phyloP scores from a whole-genome alignment of 176 grass and related monocot genomes.

The Phoenix roebelenii region DNA sequence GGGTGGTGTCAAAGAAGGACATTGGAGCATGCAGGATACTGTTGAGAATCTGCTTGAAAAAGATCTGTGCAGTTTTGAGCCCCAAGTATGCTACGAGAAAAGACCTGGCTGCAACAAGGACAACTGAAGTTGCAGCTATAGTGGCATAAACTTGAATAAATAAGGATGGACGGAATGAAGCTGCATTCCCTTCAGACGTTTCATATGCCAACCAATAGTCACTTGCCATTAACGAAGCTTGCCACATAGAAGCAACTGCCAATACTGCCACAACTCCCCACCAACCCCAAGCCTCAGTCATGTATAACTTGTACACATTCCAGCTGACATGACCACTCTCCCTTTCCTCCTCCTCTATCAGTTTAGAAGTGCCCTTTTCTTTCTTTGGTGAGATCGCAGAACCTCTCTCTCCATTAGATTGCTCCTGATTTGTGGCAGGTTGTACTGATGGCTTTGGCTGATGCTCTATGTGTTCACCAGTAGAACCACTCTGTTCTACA shows the following conservation, averaged over 20 bases:
- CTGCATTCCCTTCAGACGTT: constrained; percentile 41
- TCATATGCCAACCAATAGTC: constrained; percentile 90
- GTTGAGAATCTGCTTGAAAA: constrained; percentile 79
- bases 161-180: constrained; percentile 32
- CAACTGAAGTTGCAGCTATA: constrained; percentile 35
- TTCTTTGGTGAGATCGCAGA: constrained; percentile 26
- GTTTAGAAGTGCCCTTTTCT: constrained; percentile 54
- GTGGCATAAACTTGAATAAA: constrained; percentile 66
- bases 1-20: constrained; percentile 96
- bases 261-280: constrained; percentile 46
- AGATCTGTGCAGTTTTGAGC: constrained; percentile 56
- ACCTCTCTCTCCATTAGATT: constrained; percentile 14
- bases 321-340: constrained; percentile 71
- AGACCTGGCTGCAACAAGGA: constrained; percentile 38
- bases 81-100: constrained; percentile 65
- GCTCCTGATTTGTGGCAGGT: constrained; percentile 9
- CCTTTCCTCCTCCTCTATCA: constrained; percentile 84
- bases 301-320: constrained; percentile 62
- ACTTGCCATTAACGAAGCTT: constrained; percentile 53
- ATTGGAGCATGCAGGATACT: constrained; percentile 94
- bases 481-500: constrained; percentile 41
- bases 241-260: constrained; percentile 40
- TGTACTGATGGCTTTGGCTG: not conserved
- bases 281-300: constrained; percentile 89
- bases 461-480: not conserved